Conservation (phyloP, 768 basidiomycete species). For the Trametes cubensis region DNA sequence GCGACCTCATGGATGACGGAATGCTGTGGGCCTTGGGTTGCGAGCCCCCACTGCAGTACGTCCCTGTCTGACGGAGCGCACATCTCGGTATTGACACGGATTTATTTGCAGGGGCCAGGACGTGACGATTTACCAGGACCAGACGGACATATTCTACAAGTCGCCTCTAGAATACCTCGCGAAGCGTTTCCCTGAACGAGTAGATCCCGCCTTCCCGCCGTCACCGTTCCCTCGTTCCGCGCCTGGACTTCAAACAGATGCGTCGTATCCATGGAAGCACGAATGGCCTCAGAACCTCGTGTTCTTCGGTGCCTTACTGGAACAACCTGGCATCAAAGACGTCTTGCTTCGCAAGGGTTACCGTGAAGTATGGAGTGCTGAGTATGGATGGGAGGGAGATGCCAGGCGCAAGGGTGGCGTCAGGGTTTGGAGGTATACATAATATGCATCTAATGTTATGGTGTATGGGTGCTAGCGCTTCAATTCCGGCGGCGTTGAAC, state of each 20-base stretch:
- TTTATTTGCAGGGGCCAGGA: conserved; percentile 48
- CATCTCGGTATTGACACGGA: neutral
- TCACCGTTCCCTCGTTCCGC: conserved; percentile 58
- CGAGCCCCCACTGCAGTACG: conserved; percentile 88
- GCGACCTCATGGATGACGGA: conserved; percentile 55
- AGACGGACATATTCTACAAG: conserved; percentile 80
- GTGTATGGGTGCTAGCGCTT: neutral
- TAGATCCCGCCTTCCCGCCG: conserved; percentile 65
- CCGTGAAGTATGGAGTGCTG: conserved; percentile 27
- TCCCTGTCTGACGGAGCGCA: conserved; percentile 11
- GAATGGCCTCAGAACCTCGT: conserved; percentile 83
- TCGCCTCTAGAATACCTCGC: conserved; percentile 68
- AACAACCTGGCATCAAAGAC: conserved; percentile 25
- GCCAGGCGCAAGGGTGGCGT: conserved; percentile 31
- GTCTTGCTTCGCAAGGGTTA: conserved; percentile 26
- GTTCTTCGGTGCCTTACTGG: conserved; percentile 79
- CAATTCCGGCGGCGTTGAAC: neutral
- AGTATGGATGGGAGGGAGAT: conserved; percentile 33
- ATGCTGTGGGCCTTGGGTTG: conserved; percentile 86
- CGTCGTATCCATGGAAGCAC: conserved; percentile 56
- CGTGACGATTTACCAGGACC: conserved; percentile 66
- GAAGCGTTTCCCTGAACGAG: conserved; percentile 63
- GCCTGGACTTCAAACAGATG: conserved; percentile 42
- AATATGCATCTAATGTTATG: neutral
- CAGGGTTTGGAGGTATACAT: conserved; percentile 24